Evolutionary conservation across 1,284 basidiomycete species (phyloP).

Genomic region (Boletus sp.): DNA sequence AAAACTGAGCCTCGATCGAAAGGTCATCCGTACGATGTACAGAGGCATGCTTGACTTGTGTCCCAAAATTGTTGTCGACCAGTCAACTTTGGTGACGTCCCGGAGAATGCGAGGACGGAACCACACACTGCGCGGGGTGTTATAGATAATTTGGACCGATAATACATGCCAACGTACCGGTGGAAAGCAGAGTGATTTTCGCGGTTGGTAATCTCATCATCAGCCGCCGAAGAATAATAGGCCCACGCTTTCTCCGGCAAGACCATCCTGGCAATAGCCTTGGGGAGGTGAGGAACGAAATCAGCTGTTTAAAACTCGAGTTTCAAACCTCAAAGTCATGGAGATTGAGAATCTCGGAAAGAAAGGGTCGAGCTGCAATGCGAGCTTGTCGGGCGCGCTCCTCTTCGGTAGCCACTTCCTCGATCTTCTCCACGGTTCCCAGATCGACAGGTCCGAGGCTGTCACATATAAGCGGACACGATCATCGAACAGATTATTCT

Average conservation of each 20-base stretch:
- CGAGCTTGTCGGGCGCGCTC: constrained; percentile 58
- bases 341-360: constrained; percentile 79
- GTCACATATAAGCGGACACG: constrained; percentile 7
- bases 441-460: constrained; percentile 71
- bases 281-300: constrained; percentile 6
- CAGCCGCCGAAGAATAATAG: constrained; percentile 83
- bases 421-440: constrained; percentile 53
- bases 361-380: constrained; percentile 54
- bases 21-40: constrained; percentile 54
- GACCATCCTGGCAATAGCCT: constrained; percentile 70
- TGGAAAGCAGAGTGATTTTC: constrained; percentile 90
- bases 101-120: constrained; percentile 87
- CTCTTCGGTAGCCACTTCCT: constrained; percentile 50
- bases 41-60: constrained; percentile 73
- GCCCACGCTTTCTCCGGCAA: constrained; percentile 85
- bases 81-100: constrained; percentile 81
- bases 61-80: constrained; percentile 76
- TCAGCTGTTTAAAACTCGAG: background rate
- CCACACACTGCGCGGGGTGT: constrained; percentile 65
- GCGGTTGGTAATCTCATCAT: constrained; percentile 84
- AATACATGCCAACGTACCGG: constrained; percentile 41
- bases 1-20: background rate
- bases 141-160: background rate
- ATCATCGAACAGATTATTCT: no score
- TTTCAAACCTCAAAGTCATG: constrained; percentile 84